phyloP scores from a whole-genome alignment of 2,329 filamentous ascomycete genomes.

The Fusarium falciforme region DNA sequence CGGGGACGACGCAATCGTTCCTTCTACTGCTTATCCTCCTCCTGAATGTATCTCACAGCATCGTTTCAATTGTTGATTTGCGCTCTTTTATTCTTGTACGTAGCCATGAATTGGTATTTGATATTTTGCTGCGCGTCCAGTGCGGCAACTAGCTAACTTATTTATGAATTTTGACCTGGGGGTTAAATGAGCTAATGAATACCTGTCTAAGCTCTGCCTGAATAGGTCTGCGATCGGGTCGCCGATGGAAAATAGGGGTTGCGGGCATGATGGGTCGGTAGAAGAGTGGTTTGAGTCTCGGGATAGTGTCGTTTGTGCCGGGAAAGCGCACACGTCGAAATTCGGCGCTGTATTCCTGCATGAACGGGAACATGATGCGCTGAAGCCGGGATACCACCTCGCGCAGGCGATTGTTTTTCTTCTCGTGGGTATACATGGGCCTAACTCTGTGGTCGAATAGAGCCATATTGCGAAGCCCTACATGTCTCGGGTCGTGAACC shows the following conservation, averaged over 20 bases:
- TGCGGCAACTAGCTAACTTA: not conserved
- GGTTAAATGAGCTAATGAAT: not conserved
- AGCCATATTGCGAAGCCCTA: not conserved
- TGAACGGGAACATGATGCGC: not conserved
- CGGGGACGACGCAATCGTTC: not conserved
- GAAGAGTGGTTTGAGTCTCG: not conserved
- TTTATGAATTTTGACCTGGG: fast-evolving
- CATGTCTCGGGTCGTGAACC: not conserved
- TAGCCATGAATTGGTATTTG: not conserved
- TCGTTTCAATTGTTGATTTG: not conserved
- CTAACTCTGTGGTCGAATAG: too few relatives aligned
- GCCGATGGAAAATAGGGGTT: not conserved
- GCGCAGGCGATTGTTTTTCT: not conserved
- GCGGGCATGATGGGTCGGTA: not conserved
- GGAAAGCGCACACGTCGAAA: not conserved
- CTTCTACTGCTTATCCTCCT: not conserved
- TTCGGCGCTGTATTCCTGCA: fast-evolving
- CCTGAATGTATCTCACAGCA: not conserved
- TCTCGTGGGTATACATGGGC: not conserved
- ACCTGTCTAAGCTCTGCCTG: not conserved
- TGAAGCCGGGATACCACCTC: not conserved
- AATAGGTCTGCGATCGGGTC: not conserved
- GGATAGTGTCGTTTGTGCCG: not conserved
- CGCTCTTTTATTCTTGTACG: not conserved
- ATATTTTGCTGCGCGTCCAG: not conserved